These are phyloP conservation scores for Syzygium jambos DNA, from an alignment of 345 rosid genomes.

Conservation along the genomic window DNA sequence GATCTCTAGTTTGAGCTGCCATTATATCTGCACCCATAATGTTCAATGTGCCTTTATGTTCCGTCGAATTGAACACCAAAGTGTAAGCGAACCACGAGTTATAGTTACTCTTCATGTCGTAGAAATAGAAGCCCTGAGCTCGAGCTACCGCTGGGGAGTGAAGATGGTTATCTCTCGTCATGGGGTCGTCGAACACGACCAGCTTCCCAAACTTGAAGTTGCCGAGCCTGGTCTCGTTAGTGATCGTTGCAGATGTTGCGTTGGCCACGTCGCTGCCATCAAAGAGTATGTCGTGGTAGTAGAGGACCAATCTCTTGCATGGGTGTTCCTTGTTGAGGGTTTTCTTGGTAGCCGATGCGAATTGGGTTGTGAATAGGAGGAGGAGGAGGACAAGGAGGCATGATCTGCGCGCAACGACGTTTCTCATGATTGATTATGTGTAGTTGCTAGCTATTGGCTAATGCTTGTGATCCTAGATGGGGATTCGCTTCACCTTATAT, in stretches of 20 bases:
- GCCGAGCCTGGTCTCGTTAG: conserved; percentile 25
- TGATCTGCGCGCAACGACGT: not conserved
- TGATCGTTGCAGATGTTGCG: conserved; percentile 37
- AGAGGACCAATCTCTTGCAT: conserved; percentile 44
- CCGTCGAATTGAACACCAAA: conserved; percentile 51
- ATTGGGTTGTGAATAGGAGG: conserved; percentile 11
- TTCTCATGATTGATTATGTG: not conserved
- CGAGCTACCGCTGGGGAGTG: conserved; percentile 32
- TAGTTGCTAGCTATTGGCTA: conserved; percentile 1
- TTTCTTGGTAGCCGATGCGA: conserved; percentile 11
- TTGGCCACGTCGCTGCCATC: conserved; percentile 32
- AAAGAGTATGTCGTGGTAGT: conserved; percentile 49
- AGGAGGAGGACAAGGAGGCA: conserved; percentile 14
- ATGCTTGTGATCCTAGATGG: not conserved
- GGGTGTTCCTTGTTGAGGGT: conserved; percentile 23
- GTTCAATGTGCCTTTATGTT: conserved; percentile 43
- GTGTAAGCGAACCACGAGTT: conserved; percentile 52
- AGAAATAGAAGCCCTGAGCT: conserved; percentile 69
- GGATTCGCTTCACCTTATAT: not conserved
- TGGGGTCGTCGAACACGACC: conserved; percentile 53
- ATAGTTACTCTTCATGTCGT: conserved; percentile 32
- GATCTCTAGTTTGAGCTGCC: conserved; percentile 48
- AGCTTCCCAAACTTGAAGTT: conserved; percentile 35
- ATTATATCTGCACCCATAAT: conserved; percentile 54
- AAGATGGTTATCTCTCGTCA: conserved; percentile 25